phyloP scores from a whole-genome alignment of 371 early-diverging fungal species.

The Blastocladiella emersonii region DNA sequence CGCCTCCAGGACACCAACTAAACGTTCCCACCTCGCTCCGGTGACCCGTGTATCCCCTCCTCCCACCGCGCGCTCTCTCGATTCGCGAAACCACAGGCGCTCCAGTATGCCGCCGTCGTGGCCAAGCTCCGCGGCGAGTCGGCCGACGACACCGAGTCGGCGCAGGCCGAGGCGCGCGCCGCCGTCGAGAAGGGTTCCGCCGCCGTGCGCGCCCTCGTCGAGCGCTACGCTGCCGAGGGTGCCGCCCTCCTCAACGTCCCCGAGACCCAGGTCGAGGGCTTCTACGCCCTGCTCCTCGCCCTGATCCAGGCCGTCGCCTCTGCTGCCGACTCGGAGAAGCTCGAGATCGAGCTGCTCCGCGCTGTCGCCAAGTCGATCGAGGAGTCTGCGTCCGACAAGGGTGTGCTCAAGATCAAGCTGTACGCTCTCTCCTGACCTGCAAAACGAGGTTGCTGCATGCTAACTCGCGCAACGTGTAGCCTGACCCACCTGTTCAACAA shows the following conservation, averaged over 20 bases:
- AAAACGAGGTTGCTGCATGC: not conserved
- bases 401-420: not conserved
- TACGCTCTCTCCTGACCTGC: not conserved
- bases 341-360: not conserved
- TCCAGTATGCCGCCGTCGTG: not conserved
- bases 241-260: not conserved
- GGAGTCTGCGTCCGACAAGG: not conserved
- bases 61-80: too few relatives aligned
- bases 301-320: not conserved
- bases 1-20: too few relatives aligned
- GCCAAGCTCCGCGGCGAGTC: not conserved
- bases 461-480: not conserved
- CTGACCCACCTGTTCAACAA: not conserved
- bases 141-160: not conserved
- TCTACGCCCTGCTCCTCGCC: not conserved
- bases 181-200: not conserved
- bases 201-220: not conserved
- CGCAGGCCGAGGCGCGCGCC: not conserved
- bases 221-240: not conserved
- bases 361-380: not conserved
- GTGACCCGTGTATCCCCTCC: too few relatives aligned
- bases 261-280: constrained; percentile 1
- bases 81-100: not conserved
- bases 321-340: not conserved
- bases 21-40: too few relatives aligned